A percentile compares a stretch with the other conserved stretches of the same genome.
Evolutionary conservation across 2,329 filamentous ascomycete genomes (phyloP).

Genomic region (Trichoderma oligosporum): DNA sequence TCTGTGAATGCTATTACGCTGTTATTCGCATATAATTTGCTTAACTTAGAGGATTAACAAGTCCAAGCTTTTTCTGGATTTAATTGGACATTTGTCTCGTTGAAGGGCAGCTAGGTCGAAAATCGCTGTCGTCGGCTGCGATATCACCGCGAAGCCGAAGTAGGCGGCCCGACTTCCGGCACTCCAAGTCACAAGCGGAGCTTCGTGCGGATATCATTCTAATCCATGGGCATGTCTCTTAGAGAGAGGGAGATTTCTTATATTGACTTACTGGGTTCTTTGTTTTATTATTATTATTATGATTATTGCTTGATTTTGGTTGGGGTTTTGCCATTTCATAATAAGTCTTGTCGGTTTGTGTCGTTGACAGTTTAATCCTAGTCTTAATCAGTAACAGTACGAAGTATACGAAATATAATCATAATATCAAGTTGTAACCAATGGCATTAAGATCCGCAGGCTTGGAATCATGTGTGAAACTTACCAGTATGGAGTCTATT

Average conservation of each 20-base stretch:
- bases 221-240: too few species aligned
- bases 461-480: too few species aligned
- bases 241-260: background rate
- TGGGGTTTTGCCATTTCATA: background rate
- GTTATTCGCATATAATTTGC: background rate
- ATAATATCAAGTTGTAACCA: too few species aligned
- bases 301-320: background rate
- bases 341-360: too few species aligned
- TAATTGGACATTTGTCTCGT: background rate
- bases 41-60: background rate
- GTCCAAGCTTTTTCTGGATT: background rate
- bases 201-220: too few species aligned
- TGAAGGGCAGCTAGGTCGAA: background rate
- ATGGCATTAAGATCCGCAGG: too few species aligned
- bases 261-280: too few species aligned
- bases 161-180: slow-evolving; percentile 6
- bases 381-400: too few species aligned
- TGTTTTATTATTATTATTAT: background rate
- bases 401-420: too few species aligned
- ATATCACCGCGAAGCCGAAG: slow-evolving; percentile 9
- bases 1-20: background rate
- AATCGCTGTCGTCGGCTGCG: slow-evolving; percentile 1
- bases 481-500: too few species aligned
- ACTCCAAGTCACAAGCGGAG: background rate
- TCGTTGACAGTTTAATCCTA: too few species aligned